Evolutionary conservation across 495 filamentous ascomycete species (phyloP).

Genomic region (Podospora appendiculata): DNA sequence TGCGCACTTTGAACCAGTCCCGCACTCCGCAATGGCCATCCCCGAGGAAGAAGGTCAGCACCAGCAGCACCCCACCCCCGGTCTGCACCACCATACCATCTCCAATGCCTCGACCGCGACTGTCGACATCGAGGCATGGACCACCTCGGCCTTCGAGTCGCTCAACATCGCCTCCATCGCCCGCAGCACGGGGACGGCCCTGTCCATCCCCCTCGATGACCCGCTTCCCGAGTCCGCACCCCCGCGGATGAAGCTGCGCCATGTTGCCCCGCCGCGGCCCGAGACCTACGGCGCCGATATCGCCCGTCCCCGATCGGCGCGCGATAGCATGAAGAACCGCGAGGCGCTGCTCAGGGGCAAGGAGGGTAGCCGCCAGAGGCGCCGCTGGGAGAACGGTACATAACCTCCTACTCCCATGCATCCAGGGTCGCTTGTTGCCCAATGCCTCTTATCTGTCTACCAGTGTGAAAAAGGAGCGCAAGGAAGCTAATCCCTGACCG

Average conservation of each 20-base stretch:
- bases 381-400: slow-evolving; percentile 92
- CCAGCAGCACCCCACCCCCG: slow-evolving; percentile 3
- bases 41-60: slow-evolving; percentile 1
- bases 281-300: slow-evolving; percentile 10
- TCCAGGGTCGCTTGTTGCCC: not conserved
- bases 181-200: slow-evolving; percentile 31
- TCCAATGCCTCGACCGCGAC: slow-evolving; percentile 23
- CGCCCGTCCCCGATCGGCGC: slow-evolving; percentile 26
- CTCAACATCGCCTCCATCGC: slow-evolving; percentile 38
- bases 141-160: slow-evolving; percentile 38
- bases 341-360: slow-evolving; percentile 85
- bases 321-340: slow-evolving; percentile 43
- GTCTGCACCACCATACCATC: slow-evolving; percentile 19
- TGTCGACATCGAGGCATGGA: slow-evolving; percentile 44
- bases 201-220: slow-evolving; percentile 42
- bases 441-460: not conserved
- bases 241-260: slow-evolving; percentile 14
- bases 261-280: slow-evolving; percentile 4
- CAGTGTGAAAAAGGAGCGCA: too few species aligned
- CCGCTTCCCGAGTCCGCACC: not conserved
- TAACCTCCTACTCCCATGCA: not conserved
- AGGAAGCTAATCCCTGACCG: too few species aligned
- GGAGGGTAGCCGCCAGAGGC: slow-evolving; percentile 79
- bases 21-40: too few species aligned
- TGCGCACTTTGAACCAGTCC: too few species aligned